Evolutionary conservation across 73 alveolate genomes (phyloP), one percentile per base, ranked within the genome.

Genomic region (Effrenium voratum): DNA sequence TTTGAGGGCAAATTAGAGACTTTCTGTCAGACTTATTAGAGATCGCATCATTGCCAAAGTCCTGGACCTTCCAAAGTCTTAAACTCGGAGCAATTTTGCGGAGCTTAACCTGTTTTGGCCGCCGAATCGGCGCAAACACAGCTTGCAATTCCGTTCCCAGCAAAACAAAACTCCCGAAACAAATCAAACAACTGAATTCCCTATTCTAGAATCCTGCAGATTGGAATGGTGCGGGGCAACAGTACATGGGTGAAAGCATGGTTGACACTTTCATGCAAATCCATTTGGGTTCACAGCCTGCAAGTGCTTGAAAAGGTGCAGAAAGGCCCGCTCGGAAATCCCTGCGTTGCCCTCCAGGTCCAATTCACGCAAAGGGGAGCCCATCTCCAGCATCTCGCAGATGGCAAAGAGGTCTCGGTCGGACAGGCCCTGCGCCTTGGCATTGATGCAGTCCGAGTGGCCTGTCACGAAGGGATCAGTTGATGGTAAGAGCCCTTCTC

Each of bases 391-490:
- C 93, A 84, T 84, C 40, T 84, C 93, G 79, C 93, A 84, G 44
- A 84, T 84, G 0, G 93, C 93, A 32, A 84, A n/a, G 15, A 84
- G 60, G 49, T 84, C 93, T 38, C 93, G 79, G 40, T 84, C 93
- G 0, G 93, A 55, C 26, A 84, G 93, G 60, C 93, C 93, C 59
- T 84, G 93, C 30, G 93, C 79, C 43, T 87, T 66, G 40, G 95
- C 82, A 28, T 87, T 87, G 38, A 87, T 63, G 84, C 95, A 87
- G 73, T 87, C 84, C 0, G 95, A 87, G 95, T 87, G 95, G 28
- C 95, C 95, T 30, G 95, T 87, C 49, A 87, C 95, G 32, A 87
- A 87, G 40, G 95, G 95, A 60, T 63, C 82, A 2, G 84, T 60
- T 41, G 95, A 87, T 36, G 95, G 95, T 72, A 87, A 30, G 49